These are phyloP conservation scores for Colletotrichum tropicicola DNA, from an alignment of 2,329 filamentous ascomycete species.

Conservation along the genomic window DNA sequence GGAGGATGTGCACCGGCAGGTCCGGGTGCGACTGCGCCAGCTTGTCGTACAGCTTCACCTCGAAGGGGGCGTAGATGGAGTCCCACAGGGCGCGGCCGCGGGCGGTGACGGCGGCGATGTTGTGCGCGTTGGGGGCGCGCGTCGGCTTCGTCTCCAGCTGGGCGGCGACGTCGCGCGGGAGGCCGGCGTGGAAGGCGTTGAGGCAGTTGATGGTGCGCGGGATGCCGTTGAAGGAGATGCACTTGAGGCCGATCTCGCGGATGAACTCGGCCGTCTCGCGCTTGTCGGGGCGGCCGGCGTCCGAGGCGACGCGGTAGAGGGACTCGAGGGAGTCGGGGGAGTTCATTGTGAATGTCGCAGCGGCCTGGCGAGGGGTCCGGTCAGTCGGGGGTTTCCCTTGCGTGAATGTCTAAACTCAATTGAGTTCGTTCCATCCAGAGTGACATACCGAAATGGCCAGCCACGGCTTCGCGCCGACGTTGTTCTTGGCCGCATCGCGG, in stretches of 20 bases:
- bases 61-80: conserved; percentile 79
- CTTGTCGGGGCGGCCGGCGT: conserved; percentile 30
- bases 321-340: conserved; percentile 77
- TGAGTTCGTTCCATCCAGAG: not conserved
- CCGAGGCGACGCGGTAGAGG: conserved; percentile 64
- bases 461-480: conserved; percentile 72
- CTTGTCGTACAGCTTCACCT: conserved; percentile 74
- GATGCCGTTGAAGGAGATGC: conserved; percentile 83
- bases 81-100: conserved; percentile 78
- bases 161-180: conserved; percentile 64
- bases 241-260: conserved; percentile 79
- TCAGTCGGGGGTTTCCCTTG: not conserved
- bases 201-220: conserved; percentile 87
- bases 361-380: conserved; percentile 69
- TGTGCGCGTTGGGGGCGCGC: conserved; percentile 59
- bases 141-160: conserved; percentile 65
- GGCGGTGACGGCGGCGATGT: conserved; percentile 60
- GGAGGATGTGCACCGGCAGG: conserved; percentile 81
- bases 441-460: conserved; percentile 68
- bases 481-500: conserved; percentile 67
- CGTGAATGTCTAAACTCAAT: not conserved
- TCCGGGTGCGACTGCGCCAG: conserved; percentile 82
- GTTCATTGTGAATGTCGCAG: conserved; percentile 87
- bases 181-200: conserved; percentile 71
- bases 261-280: conserved; percentile 71